These are phyloP conservation scores for Starmerella davenportii DNA, from an alignment of 805 yeast species.

Conservation along the genomic window DNA sequence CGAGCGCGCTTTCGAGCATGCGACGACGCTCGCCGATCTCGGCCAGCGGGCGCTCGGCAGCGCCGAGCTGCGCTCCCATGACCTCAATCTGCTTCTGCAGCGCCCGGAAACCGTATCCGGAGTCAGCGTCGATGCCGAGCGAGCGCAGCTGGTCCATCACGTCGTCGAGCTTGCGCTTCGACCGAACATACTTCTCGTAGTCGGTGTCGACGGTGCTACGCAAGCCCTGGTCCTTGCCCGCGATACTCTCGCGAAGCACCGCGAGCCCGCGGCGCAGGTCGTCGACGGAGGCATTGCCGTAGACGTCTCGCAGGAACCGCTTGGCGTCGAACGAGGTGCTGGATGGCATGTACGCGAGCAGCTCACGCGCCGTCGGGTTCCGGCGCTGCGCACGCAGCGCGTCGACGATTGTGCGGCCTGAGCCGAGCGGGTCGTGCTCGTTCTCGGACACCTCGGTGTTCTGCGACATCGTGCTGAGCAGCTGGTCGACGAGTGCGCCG, in stretches of 20 bases:
- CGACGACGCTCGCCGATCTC: conserved; percentile 32
- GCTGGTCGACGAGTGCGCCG: conserved; percentile 18
- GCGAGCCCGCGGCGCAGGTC: conserved; percentile 33
- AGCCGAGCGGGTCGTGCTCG: conserved; percentile 41
- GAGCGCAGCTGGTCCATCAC: conserved; percentile 35
- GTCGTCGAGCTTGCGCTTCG: conserved; percentile 45
- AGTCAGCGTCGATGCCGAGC: conserved; percentile 21
- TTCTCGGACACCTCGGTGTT: conserved; percentile 15
- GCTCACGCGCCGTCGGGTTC: conserved; percentile 16
- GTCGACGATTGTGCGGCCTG: conserved; percentile 29
- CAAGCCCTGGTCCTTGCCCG: conserved; percentile 30
- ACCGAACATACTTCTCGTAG: conserved; percentile 44
- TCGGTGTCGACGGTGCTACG: conserved; percentile 38
- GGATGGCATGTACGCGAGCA: conserved; percentile 31
- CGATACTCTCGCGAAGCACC: conserved; percentile 32
- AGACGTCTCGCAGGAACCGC: conserved; percentile 37
- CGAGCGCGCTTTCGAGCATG: conserved; percentile 32
- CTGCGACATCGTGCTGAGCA: conserved; percentile 13
- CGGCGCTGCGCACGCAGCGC: conserved; percentile 18
- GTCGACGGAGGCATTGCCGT: conserved; percentile 35
- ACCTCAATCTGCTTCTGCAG: conserved; percentile 27
- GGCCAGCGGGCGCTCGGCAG: conserved; percentile 41
- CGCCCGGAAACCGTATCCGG: conserved; percentile 23
- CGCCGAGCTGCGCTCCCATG: conserved; percentile 35
- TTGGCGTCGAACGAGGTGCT: conserved; percentile 43